Evolutionary conservation across 164 flowering plant genomes (phyloP), one percentile per base, ranked within the genome.

Genomic region (Dillenia turbinata): DNA sequence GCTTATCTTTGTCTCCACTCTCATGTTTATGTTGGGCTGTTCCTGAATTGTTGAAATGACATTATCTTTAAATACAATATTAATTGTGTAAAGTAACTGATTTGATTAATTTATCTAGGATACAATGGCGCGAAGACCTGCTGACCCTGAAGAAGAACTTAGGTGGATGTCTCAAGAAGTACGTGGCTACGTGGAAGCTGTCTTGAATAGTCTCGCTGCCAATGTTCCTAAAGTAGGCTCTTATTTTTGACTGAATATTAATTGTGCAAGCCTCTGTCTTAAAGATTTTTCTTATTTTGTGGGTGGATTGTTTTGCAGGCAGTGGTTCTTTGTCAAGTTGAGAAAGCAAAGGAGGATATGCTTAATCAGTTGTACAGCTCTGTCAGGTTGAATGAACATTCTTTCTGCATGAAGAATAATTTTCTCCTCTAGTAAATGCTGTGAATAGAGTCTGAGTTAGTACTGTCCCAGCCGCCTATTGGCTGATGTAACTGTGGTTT

Each of bases 121-220:
- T 56, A 87, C 91, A 47, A 92, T 95, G 98, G 71, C 91, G 60
- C 75, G 99, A 77, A 87, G 79, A 76, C 99, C 99, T 69, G 97
- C 87, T 56, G 98, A 95, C 69, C 99, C 99, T 14, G 99, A 95
- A 73, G 99, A 95, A 78, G 99, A 95, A 75, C 97, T 95, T 33
- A 79, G 98, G 48, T 95, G 99, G 99, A 95, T 95, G 98, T 78
- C 99, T 73, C 99, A 95, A 71, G 99, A 95, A 92, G 99, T 95
- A 49, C 96, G 99, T 55, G 99, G 98, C 66, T 95, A 95, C 81
- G 99, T 92, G 19, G 99, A 95, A 79, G 99, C 99, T 8, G 99
- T 95, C 71, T 73, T 95, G 52, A 92, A 90, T 74, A 95, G 98
- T 73, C 92, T 95, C 60, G 94, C 92, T 52, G 99, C 99, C 17